Evolutionary conservation across 441 rosid genomes (phyloP), one percentile per base, ranked within the genome.

Genomic region (Eutrema salsugineum): DNA sequence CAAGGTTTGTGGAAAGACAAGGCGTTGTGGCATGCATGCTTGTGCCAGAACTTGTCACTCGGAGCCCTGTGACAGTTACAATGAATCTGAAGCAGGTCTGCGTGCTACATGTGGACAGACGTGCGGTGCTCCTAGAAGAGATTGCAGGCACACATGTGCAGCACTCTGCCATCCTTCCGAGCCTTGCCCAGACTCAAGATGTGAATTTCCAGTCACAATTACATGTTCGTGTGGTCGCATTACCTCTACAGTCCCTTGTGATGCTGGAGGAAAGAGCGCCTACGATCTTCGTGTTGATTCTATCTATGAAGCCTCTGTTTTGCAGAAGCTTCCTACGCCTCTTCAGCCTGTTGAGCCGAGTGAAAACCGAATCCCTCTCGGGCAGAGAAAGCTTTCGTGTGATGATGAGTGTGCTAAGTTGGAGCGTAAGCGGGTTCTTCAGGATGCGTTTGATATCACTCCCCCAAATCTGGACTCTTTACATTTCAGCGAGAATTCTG

Each of bases 1-100:
- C 82, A 88, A 88, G 77, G 84, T 89, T n/a, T 96, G 99, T 75
- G 97, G 98, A 42, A 96, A 93, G 85, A 93, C 90, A 16, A 86
- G 99, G 79, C 91, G 82, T 71, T 96, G 98, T 82, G 99, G 99
- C 42, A 79, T 93, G 73, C 98, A 96, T 82, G 98, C 98, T 27
- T 96, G 98, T 80, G 92, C 84, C 55, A 87, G 93, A 81, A 88
- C 87, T 35, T 96, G 99, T 79, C 99, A 91, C 78, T 77, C 86
- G 2, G 76, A 84, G 3, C 95, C 98, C 27, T 93, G 99, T 80
- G 99, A 96, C 73, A 32, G 69, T 24, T 47, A 68, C 61, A 70
- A 42, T 47, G 82, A 74, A 51, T 48, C 78, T 66, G 93, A 83
- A 79, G 68, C 82, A 59, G 82, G 82, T 56, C 39, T 33, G 24